Base-by-base conservation (phyloP, 1,284 basidiomycete genomes). In the Malassezia caprae region DNA sequence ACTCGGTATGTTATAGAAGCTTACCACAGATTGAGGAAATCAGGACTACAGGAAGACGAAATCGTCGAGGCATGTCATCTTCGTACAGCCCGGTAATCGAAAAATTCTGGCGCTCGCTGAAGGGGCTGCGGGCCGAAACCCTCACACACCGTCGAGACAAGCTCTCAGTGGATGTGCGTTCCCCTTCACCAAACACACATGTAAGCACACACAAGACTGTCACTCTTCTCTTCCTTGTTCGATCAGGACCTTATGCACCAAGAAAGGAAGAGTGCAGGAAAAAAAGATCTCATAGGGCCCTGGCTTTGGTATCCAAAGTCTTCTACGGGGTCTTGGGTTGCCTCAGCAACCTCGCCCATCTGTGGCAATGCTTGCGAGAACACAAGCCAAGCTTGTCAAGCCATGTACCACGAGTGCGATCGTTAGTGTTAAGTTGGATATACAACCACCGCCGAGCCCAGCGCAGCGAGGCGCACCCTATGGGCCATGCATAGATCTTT, bases 181-280 rank as follows among this genome's bases (percentile, higher is more conserved):
- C 34, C 46, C 17, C 24, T 12, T 4, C 39, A 32, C 3, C 19
- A 32, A 15, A 31, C 37, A 32, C 37, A 27, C 11, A 10, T n/a
- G 4, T 28, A 13, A 34, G 28, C 27, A 30, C 21, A 12, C 39
- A 40, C 37, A 17, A 32, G 11, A 39, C 48, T 48, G 23, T 12
- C 47, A 39, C 54, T 37, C 49, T 47, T 56, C 47, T 19, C 54
- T 51, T 56, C 50, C 47, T 28, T 37, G 21, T 35, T 24, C 46
- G 24, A 49, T 49, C 26, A 10, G 5, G 8, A 19, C 11, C 15
- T 34, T 28, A 35, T 10, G 7, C 32, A 47, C 34, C 35, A 47
- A 56, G 54, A 41, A 56, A 57, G 55, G 43, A 57, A 48, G 51
- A 48, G 50, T 51, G 46, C 49, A 57, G 45, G 55, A 57, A 57